Evolutionary conservation across 805 yeast species (phyloP), one percentile per base, ranked within the genome.

Genomic region (Yamadazyma scolyti): DNA sequence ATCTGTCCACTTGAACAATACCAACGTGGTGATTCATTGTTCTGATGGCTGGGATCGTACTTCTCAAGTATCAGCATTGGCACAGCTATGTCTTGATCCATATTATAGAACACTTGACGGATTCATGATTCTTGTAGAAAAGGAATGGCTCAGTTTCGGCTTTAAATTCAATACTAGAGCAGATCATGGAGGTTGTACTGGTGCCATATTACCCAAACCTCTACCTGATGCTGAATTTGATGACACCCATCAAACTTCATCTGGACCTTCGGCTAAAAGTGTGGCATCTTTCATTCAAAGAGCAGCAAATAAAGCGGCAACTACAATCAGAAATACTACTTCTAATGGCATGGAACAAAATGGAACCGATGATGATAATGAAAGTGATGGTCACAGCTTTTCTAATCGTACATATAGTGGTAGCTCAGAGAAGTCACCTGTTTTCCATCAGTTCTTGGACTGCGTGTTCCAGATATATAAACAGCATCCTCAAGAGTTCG

Each of bases 31-130:
- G 7, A 73, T 93, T 5, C 98, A 93, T 61, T 93, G 98, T 54
- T 87, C 97, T 1, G 98, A 93, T 61, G 98, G 98, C 1, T 93
- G 98, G 98, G 98, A 93, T 52, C 67, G 98, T 36, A 93, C 98
- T 0, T 77, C 97, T 0, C 97, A 93, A 52, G 75, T 89, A 1
- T 72, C 88, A 5, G 81, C 96, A 2, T 61, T 93, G 39, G 75
- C 89, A 15, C 90, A 90, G 56, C 58, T 93, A 4, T 85, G 96
- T 49, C 64, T 89, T 6, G 97, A 93, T 54, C 97, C 97, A 1
- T 86, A 75, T 52, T 93, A 71, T 56, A 69, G 98, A 42, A 89
- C 97, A 0, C 42, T 85, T 3, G 82, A 87, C 36, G 98, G 98
- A 3, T 88, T 93, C 49, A 81, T 83, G 60, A 72, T 79, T 0